Evolutionary conservation across 768 basidiomycete species (phyloP), one percentile per base, ranked within the genome.

Genomic region (Serendipita sp.): DNA sequence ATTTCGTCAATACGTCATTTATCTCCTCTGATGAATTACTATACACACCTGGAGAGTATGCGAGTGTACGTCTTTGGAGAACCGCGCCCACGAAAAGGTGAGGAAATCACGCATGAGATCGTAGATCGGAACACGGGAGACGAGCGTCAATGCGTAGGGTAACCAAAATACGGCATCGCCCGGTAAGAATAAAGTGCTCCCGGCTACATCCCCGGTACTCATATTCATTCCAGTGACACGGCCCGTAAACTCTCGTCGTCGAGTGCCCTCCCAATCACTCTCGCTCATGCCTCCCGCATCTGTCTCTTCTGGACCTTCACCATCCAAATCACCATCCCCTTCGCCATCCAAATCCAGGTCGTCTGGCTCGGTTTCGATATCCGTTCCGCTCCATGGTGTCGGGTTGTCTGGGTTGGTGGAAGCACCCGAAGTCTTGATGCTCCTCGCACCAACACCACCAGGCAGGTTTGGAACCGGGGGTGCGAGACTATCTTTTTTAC

Each of bases 61-160:
- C 0, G 88, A 88, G 74, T 91, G 89, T 3, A 94, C 91, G 70
- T 95, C 91, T 75, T 94, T 94, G 64, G 89, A 89, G 76, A 91
- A 92, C 58, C 89, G 85, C 16, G 91, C 91, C 91, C 91, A 94
- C 2, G 88, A 90, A 51, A 96, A 84, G n/a, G 92, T 92, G 48
- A 98, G 82, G 71, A 90, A 94, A 75, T 98, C 94, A 63, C 89
- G 82, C 88, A 97, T 91, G 64, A 95, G 79, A 71, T 94, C 91
- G 75, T 94, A 96, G 68, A 96, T 89, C 0, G 93, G 93, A 73
- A 90, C 89, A 28, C 90, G 85, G 56, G 93, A 95, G 34, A 93
- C 91, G 70, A 91, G 80, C 15, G 87, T 89, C 89, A 68, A n/a
- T 4, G n/a, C 30, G 34, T 45, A 69, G n/a, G 47, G 41, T 44